phyloP scores from a whole-genome alignment of 345 rosid species.

The Sonneratia caseolaris region DNA sequence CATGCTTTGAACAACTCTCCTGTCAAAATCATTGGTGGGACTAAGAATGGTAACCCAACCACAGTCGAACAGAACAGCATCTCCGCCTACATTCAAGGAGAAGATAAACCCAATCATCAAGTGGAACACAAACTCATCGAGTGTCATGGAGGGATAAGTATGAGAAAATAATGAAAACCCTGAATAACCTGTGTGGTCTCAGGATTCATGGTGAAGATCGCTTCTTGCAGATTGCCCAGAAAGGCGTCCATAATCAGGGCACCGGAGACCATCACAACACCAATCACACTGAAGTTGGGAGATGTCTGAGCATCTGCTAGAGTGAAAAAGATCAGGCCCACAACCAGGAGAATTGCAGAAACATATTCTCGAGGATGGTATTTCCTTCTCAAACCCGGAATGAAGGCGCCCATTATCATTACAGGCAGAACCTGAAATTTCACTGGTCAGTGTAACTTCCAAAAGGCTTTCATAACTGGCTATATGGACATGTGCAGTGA shows the following conservation, averaged over 20 bases:
- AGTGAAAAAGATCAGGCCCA: conserved; percentile 82
- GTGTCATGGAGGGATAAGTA: background rate
- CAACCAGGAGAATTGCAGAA: conserved; percentile 72
- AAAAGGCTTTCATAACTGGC: background rate
- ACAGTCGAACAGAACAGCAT: conserved; percentile 91
- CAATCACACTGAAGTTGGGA: conserved; percentile 73
- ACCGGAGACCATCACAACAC: conserved; percentile 76
- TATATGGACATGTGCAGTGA: background rate
- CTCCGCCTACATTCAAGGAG: conserved; percentile 51
- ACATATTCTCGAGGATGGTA: conserved; percentile 74
- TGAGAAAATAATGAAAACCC: background rate
- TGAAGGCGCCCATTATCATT: conserved; percentile 92
- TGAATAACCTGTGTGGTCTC: conserved; percentile 66
- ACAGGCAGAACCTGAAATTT: conserved; percentile 71
- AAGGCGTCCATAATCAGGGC: conserved; percentile 88
- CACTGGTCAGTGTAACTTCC: background rate
- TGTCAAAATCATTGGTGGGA: conserved; percentile 86
- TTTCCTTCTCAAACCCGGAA: conserved; percentile 80
- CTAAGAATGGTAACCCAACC: conserved; percentile 82
- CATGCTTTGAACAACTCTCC: conserved; percentile 88
- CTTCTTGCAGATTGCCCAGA: conserved; percentile 84
- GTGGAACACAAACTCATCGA: background rate
- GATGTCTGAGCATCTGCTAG: conserved; percentile 90
- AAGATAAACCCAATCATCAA: background rate
- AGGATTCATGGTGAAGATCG: conserved; percentile 76